These are phyloP conservation scores for Schizosaccharomyces pombe DNA, from an alignment of 805 yeast genomes.

Conservation along the genomic window ASM294v3 CU329670.1:2697501-2698000, in stretches of 20 bases:
- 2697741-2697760: neutral
- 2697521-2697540: constrained; percentile 2
- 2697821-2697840: neutral
- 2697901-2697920: neutral
- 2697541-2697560: neutral
- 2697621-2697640: constrained; percentile 1
- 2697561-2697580: neutral
- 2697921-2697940: neutral
- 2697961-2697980: neutral
- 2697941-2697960: neutral
- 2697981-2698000: neutral
- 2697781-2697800: neutral
- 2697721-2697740: neutral
- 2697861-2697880: neutral
- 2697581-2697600: neutral
- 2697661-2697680: constrained; percentile 1
- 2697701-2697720: constrained; percentile 4
- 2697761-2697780: neutral
- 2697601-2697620: neutral
- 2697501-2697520: neutral
- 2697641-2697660: constrained; percentile 4
- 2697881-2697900: neutral
- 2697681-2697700: constrained; percentile 1
- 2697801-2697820: constrained; percentile 4
- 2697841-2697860: constrained; percentile 1